These are phyloP conservation scores for Plenodomus biglobosus DNA, from an alignment of 2,329 filamentous ascomycete species.

Conservation along the genomic window DNA sequence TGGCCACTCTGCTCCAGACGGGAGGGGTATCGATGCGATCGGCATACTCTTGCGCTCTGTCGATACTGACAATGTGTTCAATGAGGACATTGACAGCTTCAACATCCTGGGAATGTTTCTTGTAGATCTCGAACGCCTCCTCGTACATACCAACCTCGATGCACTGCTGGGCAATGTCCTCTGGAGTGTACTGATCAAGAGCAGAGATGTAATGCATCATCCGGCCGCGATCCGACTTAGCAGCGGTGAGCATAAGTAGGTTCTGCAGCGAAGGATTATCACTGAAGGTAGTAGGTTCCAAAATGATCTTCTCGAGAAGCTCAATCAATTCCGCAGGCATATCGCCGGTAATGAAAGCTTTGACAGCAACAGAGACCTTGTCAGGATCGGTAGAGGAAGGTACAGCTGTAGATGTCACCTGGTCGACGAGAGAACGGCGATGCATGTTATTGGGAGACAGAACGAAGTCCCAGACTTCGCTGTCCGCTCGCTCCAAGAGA, in stretches of 20 bases:
- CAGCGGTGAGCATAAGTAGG: conserved; percentile 90
- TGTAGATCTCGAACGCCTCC: conserved; percentile 97
- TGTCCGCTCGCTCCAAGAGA: conserved; percentile 83
- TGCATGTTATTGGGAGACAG: conserved; percentile 95
- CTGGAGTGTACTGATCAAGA: conserved; percentile 83
- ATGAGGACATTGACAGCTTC: conserved; percentile 90
- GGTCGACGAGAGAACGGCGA: conserved; percentile 88
- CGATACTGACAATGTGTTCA: conserved; percentile 96
- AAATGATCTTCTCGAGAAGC: conserved; percentile 95
- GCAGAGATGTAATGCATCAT: conserved; percentile 96
- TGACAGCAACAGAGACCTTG: conserved; percentile 92
- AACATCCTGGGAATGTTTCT: conserved; percentile 89
- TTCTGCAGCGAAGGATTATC: conserved; percentile 98
- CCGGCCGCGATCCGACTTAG: conserved; percentile 91
- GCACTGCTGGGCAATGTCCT: conserved; percentile 90
- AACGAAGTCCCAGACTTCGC: conserved; percentile 92
- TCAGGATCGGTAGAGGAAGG: conserved; percentile 84
- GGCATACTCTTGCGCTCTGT: conserved; percentile 92
- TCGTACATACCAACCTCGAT: conserved; percentile 94
- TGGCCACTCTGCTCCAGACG: conserved; percentile 98
- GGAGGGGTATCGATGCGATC: conserved; percentile 92
- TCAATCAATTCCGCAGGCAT: conserved; percentile 94
- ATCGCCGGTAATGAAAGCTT: conserved; percentile 88
- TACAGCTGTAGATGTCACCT: conserved; percentile 93
- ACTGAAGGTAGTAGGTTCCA: conserved; percentile 98